Conservation (phyloP, 495 filamentous ascomycete species). For the Poronia punctata region DNA sequence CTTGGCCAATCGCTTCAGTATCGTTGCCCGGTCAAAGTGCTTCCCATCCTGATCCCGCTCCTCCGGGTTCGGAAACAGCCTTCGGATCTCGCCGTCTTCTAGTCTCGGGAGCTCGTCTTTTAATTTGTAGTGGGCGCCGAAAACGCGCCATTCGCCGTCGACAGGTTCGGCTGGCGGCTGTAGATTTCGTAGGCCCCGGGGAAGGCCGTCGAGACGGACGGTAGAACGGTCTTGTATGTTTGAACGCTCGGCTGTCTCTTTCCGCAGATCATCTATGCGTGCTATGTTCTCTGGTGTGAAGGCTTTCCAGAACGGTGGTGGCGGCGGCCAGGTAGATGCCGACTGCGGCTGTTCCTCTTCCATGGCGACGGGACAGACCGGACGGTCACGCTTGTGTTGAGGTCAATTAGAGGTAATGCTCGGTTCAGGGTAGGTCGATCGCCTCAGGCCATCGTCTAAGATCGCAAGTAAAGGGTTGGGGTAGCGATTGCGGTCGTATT, state of each 20-base stretch:
- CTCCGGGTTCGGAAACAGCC: conserved; percentile 53
- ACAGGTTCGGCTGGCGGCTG: conserved; percentile 71
- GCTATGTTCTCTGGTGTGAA: conserved; percentile 76
- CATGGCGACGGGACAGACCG: too few species aligned
- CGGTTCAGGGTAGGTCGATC: too few species aligned
- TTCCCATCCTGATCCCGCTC: conserved; percentile 36
- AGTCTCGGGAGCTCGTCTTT: conserved; percentile 60
- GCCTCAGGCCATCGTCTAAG: too few species aligned
- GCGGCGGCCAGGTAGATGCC: conserved; percentile 59
- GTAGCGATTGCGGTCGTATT: too few species aligned
- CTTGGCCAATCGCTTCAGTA: conserved; percentile 72
- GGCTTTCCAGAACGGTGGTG: conserved; percentile 82
- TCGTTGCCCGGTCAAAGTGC: conserved; percentile 60
- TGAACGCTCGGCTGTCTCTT: conserved; percentile 26
- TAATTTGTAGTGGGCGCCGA: conserved; percentile 60
- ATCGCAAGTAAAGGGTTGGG: too few species aligned
- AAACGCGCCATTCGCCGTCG: conserved; percentile 65
- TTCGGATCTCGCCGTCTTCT: conserved; percentile 59
- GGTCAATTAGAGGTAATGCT: too few species aligned
- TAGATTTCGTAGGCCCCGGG: conserved; percentile 68
- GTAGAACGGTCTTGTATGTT: conserved; percentile 18
- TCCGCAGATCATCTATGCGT: conserved; percentile 50
- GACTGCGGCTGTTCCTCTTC: conserved; percentile 31
- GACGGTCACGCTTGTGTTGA: neutral
- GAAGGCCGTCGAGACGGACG: conserved; percentile 49